Percentiles rank a stretch among this genome's conserved stretches.
phyloP scores from a whole-genome alignment of 306 rosid genomes.

The Vicia sativa region DNA sequence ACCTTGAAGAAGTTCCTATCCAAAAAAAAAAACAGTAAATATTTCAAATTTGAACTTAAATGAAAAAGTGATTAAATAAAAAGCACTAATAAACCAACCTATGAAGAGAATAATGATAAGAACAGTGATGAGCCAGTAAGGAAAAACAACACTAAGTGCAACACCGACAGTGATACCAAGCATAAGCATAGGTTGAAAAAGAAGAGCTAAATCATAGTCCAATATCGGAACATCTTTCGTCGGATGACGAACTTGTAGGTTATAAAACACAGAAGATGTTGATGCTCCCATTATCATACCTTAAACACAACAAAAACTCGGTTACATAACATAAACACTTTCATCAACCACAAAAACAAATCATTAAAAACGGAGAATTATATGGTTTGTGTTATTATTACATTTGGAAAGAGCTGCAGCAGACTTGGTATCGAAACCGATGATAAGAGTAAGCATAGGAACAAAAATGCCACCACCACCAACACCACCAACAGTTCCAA shows the following conservation, averaged over 20 bases:
- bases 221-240: slow-evolving; percentile 82
- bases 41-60: not conserved
- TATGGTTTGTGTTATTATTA: slow-evolving; percentile 23
- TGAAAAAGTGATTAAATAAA: not conserved
- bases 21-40: slow-evolving; percentile 10
- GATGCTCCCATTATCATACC: slow-evolving; percentile 99
- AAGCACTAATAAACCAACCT: slow-evolving; percentile 44
- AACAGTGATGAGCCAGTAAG: slow-evolving; percentile 92
- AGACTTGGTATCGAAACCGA: slow-evolving; percentile 84
- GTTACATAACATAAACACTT: not conserved
- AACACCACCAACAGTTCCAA: slow-evolving; percentile 90
- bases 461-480: slow-evolving; percentile 95
- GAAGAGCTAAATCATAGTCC: slow-evolving; percentile 81
- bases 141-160: slow-evolving; percentile 84
- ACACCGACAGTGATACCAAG: slow-evolving; percentile 94
- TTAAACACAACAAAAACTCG: slow-evolving; percentile 13
- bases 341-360: not conserved
- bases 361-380: not conserved
- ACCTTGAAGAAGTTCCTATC: slow-evolving; percentile 89
- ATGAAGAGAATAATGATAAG: slow-evolving; percentile 86
- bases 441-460: slow-evolving; percentile 78
- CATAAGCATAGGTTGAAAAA: slow-evolving; percentile 94
- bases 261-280: slow-evolving; percentile 83
- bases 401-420: slow-evolving; percentile 91
- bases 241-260: slow-evolving; percentile 85